Percentiles rank a stretch among this genome's conserved stretches.
phyloP scores from a whole-genome alignment of 257 asterid genomes.

The Jaltomata sinuosa region DNA sequence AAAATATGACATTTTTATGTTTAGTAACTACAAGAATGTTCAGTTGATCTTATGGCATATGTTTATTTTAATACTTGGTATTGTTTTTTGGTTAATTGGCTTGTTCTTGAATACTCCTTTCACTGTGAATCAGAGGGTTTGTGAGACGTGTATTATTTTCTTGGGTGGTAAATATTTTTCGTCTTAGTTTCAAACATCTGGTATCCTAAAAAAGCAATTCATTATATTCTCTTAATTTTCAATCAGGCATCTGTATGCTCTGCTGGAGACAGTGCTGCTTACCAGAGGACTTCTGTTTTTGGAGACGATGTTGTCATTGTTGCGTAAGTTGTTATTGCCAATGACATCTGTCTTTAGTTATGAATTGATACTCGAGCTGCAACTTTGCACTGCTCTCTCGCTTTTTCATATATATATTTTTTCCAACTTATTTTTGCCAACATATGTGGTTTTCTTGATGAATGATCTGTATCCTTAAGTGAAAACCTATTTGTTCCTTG shows the following conservation, averaged over 20 bases:
- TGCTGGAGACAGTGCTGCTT: constrained; percentile 96
- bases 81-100: neutral
- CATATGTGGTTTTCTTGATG: neutral
- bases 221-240: constrained; percentile 6
- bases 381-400: neutral
- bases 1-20: neutral
- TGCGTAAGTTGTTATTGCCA: constrained; percentile 55
- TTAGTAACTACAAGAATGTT: neutral
- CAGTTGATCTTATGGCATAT: neutral
- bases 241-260: constrained; percentile 74
- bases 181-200: neutral
- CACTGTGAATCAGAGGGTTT: neutral
- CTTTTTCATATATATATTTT: neutral
- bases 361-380: no score
- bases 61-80: neutral
- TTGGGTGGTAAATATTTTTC: neutral
- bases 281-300: constrained; percentile 72
- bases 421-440: neutral
- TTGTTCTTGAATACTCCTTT: neutral
- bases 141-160: neutral
- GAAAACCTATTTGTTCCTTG: neutral
- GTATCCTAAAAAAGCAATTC: neutral
- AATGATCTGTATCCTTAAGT: neutral
- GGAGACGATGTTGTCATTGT: constrained; percentile 97
- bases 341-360: neutral